phyloP scores from a whole-genome alignment of 352 stramenopile species.

The Phytophthora pluvialis region DNA sequence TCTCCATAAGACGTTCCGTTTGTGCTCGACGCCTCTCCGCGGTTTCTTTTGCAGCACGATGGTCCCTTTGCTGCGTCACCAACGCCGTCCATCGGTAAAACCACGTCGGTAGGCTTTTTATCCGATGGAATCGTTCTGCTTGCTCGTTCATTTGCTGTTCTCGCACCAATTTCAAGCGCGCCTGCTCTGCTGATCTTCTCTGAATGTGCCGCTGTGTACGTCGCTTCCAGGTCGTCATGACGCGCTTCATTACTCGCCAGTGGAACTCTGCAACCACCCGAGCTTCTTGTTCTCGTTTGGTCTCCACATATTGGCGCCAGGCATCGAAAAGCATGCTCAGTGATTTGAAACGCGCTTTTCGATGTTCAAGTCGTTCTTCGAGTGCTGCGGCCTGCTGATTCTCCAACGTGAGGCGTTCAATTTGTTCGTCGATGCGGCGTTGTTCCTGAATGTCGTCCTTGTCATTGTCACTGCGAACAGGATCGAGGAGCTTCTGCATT shows the following conservation, averaged over 20 bases:
- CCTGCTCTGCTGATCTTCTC: constrained; percentile 18
- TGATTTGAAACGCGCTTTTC: constrained; percentile 28
- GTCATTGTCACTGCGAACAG: constrained; percentile 26
- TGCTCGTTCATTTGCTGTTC: constrained; percentile 31
- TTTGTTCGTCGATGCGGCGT: constrained; percentile 40
- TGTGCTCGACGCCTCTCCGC: constrained; percentile 43
- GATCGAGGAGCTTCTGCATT: constrained; percentile 10
- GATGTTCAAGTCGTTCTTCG: constrained; percentile 34
- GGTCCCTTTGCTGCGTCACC: constrained; percentile 37
- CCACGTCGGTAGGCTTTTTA: constrained; percentile 45
- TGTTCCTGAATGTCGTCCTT: constrained; percentile 33
- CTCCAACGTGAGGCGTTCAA: constrained; percentile 42
- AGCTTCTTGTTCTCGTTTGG: constrained; percentile 18
- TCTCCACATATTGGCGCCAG: constrained; percentile 23
- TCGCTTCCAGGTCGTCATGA: constrained; percentile 32
- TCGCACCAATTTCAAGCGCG: constrained; percentile 19
- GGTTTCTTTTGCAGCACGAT: constrained; percentile 24
- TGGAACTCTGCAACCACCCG: constrained; percentile 27
- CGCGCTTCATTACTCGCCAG: constrained; percentile 29
- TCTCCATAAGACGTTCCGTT: constrained; percentile 47
- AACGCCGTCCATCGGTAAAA: constrained; percentile 59
- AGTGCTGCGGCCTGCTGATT: constrained; percentile 38
- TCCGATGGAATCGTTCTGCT: constrained; percentile 46
- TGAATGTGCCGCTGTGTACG: constrained; percentile 13
- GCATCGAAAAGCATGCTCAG: constrained; percentile 15